phyloP scores from a whole-genome alignment of 495 filamentous ascomycete species.

The Aspergillus ostianus region DNA sequence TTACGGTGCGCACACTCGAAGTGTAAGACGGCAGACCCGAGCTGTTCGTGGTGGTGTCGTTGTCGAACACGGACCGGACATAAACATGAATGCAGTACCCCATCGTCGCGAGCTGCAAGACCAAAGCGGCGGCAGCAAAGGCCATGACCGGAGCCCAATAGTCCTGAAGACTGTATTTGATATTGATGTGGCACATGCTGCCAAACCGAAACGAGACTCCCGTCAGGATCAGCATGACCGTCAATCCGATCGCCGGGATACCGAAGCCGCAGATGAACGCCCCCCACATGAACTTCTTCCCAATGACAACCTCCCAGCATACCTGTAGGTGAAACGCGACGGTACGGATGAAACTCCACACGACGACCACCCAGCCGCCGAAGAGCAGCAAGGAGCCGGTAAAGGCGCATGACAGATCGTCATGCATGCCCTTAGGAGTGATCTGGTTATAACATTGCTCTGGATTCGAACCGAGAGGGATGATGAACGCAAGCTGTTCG shows the following conservation, averaged over 20 bases:
- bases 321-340: constrained; percentile 95
- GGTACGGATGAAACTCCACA: constrained; percentile 89
- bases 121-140: constrained; percentile 71
- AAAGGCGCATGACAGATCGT: constrained; percentile 76
- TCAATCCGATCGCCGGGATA: constrained; percentile 69
- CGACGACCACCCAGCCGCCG: constrained; percentile 76
- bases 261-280: constrained; percentile 81
- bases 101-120: constrained; percentile 83
- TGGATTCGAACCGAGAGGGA: constrained; percentile 79
- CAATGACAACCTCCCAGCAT: constrained; percentile 91
- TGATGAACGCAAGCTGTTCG: constrained; percentile 67
- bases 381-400: constrained; percentile 82
- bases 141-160: constrained; percentile 90
- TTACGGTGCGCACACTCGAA: constrained; percentile 76
- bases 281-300: constrained; percentile 85
- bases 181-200: constrained; percentile 88
- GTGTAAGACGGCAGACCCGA: constrained; percentile 76
- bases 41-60: constrained; percentile 63
- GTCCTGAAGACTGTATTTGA: constrained; percentile 70
- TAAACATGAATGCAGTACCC: constrained; percentile 95
- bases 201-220: constrained; percentile 95
- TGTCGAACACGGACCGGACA: constrained; percentile 73
- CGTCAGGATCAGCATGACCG: constrained; percentile 75
- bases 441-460: constrained; percentile 85
- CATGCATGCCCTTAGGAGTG: constrained; percentile 91